Conservation (phyloP, 2,329 filamentous ascomycete species). For the Penicillium sp. region DNA sequence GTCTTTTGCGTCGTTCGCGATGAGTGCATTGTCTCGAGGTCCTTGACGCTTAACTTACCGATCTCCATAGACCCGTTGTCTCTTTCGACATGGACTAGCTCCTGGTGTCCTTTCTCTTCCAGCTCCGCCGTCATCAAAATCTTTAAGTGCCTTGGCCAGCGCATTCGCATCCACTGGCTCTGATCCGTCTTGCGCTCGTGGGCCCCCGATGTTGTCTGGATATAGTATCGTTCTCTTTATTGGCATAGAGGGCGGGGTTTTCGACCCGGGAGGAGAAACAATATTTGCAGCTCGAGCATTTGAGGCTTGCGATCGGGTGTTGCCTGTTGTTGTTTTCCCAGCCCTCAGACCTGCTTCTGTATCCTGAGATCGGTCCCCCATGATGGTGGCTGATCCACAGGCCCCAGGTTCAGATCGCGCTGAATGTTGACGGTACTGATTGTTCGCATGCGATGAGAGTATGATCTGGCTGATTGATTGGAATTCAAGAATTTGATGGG, state of each 20-base stretch:
- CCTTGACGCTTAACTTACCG: slow-evolving; percentile 48
- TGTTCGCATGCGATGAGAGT: slow-evolving; percentile 14
- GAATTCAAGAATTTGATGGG: not conserved
- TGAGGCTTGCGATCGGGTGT: slow-evolving; percentile 27
- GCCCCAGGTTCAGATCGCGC: slow-evolving; percentile 14
- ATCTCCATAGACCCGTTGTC: slow-evolving; percentile 66
- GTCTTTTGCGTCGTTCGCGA: not conserved
- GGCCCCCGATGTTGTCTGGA: slow-evolving; percentile 28
- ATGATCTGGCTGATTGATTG: not conserved
- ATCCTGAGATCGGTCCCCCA: slow-evolving; percentile 22
- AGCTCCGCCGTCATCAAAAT: slow-evolving; percentile 61
- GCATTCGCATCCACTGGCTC: slow-evolving; percentile 61
- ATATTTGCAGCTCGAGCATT: slow-evolving; percentile 35
- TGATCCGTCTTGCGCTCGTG: slow-evolving; percentile 36
- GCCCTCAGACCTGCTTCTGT: slow-evolving; percentile 18
- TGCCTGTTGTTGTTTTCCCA: slow-evolving; percentile 18
- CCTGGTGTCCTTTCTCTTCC: slow-evolving; percentile 63
- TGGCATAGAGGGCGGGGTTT: slow-evolving; percentile 59
- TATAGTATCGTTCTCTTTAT: slow-evolving; percentile 48
- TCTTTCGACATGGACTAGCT: slow-evolving; percentile 67
- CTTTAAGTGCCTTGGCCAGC: slow-evolving; percentile 61
- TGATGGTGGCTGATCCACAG: slow-evolving; percentile 16
- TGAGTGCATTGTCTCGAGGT: not conserved
- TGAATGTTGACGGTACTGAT: not conserved
- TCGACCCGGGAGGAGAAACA: slow-evolving; percentile 57